Evolutionary conservation across 768 basidiomycete species (phyloP).

Genomic region (Tephrocybe sp.): DNA sequence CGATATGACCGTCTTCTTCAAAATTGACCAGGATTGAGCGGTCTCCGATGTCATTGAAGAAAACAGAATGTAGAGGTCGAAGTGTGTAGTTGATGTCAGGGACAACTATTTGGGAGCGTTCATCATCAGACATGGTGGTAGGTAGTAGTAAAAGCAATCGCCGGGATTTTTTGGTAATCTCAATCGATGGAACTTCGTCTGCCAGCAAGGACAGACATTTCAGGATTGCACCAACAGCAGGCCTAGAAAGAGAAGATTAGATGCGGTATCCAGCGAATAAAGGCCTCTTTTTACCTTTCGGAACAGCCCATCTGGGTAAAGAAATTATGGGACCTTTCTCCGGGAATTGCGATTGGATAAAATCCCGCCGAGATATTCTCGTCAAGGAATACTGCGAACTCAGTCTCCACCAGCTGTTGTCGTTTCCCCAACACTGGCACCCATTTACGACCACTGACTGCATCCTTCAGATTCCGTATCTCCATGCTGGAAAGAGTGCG

Average conservation of each 20-base stretch:
- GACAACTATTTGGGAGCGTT: slow-evolving; percentile 24
- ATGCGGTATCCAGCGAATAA: background rate
- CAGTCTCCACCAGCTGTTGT: slow-evolving; percentile 16
- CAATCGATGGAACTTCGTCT: background rate
- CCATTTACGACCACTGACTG: slow-evolving; percentile 25
- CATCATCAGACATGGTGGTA: slow-evolving; percentile 9
- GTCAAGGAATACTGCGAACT: slow-evolving; percentile 21
- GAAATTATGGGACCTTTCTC: slow-evolving; percentile 17
- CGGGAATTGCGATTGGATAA: slow-evolving; percentile 20
- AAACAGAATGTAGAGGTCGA: slow-evolving; percentile 25
- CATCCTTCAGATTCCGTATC: slow-evolving; percentile 12
- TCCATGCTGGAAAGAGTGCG: slow-evolving; percentile 19
- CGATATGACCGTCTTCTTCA: slow-evolving; percentile 18
- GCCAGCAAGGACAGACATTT: background rate
- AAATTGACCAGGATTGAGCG: slow-evolving; percentile 21
- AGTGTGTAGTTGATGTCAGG: slow-evolving; percentile 28
- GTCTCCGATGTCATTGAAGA: slow-evolving; percentile 41
- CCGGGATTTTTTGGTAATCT: slow-evolving; percentile 22
- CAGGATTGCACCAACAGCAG: slow-evolving; percentile 24
- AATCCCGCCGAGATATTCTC: slow-evolving; percentile 19
- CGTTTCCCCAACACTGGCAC: slow-evolving; percentile 26
- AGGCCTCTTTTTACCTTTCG: slow-evolving; percentile 26
- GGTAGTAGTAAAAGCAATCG: slow-evolving; percentile 28
- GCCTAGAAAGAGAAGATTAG: slow-evolving; percentile 20
- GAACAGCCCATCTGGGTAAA: slow-evolving; percentile 36